Percentiles rank a stretch among this genome's conserved stretches.
Evolutionary conservation across 805 yeast genomes (phyloP).

Genomic region (Cyberlindnera samutprakarnensis): DNA sequence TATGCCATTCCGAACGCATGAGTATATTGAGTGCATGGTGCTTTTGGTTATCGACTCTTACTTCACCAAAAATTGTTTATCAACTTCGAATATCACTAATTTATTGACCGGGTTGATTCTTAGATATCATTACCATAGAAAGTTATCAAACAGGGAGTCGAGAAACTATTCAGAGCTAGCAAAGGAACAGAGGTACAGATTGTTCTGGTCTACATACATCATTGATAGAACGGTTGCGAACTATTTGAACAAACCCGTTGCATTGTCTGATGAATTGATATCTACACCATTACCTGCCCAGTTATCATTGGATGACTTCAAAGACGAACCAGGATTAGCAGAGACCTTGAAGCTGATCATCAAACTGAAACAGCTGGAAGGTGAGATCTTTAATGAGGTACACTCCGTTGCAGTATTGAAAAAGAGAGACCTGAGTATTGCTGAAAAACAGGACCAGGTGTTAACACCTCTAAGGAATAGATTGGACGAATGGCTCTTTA

Average conservation of each 20-base stretch:
- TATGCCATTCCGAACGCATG: conserved; percentile 31
- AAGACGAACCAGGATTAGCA: conserved; percentile 31
- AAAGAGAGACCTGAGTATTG: conserved; percentile 3
- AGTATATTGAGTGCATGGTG: conserved; percentile 35
- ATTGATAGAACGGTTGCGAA: conserved; percentile 42
- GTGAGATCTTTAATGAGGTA: conserved; percentile 36
- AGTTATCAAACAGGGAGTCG: conserved; percentile 6
- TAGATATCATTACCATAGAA: conserved; percentile 39
- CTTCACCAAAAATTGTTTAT: conserved; percentile 45
- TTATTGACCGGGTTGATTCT: conserved; percentile 38
- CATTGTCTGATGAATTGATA: conserved; percentile 43
- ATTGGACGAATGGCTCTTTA: conserved; percentile 30
- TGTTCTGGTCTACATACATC: conserved; percentile 41
- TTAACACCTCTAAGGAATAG: conserved; percentile 13
- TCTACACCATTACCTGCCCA: conserved; percentile 37
- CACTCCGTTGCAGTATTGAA: conserved; percentile 39
- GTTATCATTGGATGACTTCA: conserved; percentile 32
- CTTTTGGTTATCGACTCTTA: conserved; percentile 46
- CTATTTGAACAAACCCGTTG: conserved; percentile 44
- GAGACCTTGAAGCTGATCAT: conserved; percentile 36
- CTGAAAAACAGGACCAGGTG: conserved; percentile 6
- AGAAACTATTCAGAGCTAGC: conserved; percentile 18
- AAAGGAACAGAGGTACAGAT: conserved; percentile 34
- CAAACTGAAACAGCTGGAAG: conserved; percentile 41
- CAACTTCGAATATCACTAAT: conserved; percentile 47